Percentiles rank a stretch among this genome's conserved stretches.
These are phyloP conservation scores for Aspergillus panamensis DNA, from an alignment of 495 filamentous ascomycete species.

Conservation along the genomic window DNA sequence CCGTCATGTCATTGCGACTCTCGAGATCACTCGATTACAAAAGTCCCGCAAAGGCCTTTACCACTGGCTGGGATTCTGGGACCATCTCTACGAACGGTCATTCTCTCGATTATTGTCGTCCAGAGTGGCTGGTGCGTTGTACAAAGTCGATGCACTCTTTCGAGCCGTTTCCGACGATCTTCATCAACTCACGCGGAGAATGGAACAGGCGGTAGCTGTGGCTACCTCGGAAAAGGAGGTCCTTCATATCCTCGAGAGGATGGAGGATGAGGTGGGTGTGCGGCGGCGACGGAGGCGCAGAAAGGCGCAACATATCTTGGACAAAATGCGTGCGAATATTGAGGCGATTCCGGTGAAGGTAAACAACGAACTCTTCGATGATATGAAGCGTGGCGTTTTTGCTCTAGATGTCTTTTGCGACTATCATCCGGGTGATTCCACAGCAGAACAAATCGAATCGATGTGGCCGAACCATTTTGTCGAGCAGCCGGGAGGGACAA, in stretches of 20 bases:
- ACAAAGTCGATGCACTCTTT: slow-evolving; percentile 23
- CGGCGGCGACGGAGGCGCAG: slow-evolving; percentile 20
- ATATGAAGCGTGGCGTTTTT: slow-evolving; percentile 29
- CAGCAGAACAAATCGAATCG: slow-evolving; percentile 18
- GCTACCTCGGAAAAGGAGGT: slow-evolving; percentile 22
- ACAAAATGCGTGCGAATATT: slow-evolving; percentile 20
- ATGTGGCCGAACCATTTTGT: slow-evolving; percentile 17
- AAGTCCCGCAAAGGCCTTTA: slow-evolving; percentile 25
- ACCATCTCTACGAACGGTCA: slow-evolving; percentile 19
- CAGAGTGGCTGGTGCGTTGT: slow-evolving; percentile 13
- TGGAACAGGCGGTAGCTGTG: slow-evolving; percentile 10
- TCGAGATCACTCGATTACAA: slow-evolving; percentile 25
- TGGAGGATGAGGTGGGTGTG: slow-evolving; percentile 25
- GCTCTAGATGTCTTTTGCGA: slow-evolving; percentile 24
- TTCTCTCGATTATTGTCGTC: slow-evolving; percentile 13
- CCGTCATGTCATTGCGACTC: slow-evolving; percentile 22
- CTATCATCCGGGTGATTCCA: slow-evolving; percentile 26
- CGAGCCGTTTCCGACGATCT: slow-evolving; percentile 23
- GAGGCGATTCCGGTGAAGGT: slow-evolving; percentile 26
- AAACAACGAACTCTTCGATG: slow-evolving; percentile 22
- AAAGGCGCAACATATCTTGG: slow-evolving; percentile 20
- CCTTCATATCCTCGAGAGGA: slow-evolving; percentile 20
- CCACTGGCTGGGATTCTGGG: slow-evolving; percentile 27
- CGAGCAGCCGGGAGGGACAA: slow-evolving; percentile 6
- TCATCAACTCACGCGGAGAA: slow-evolving; percentile 20